Conservation (phyloP, 192 early-diverging fungal genomes). For the Coemansia sp. region DNA sequence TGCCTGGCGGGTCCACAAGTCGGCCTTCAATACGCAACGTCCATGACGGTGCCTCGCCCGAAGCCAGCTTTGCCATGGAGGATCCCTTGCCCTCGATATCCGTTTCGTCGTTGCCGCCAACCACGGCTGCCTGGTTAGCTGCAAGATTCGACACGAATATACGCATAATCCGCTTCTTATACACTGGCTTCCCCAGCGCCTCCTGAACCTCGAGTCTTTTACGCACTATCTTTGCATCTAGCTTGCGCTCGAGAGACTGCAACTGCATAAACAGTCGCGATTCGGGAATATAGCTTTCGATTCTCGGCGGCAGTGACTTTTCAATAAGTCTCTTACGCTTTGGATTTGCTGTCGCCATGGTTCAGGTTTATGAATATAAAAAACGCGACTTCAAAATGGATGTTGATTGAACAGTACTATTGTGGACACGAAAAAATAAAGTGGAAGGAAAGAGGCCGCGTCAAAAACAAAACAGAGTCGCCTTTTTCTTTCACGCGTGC, state of each 20-base stretch:
- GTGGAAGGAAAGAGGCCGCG: background rate
- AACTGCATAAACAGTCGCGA: slow-evolving; percentile 85
- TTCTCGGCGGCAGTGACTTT: slow-evolving; percentile 58
- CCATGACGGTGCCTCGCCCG: slow-evolving; percentile 72
- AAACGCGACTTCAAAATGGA: background rate
- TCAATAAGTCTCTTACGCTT: slow-evolving; percentile 50
- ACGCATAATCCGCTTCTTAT: slow-evolving; percentile 75
- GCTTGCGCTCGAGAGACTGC: slow-evolving; percentile 79
- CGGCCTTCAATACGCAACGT: slow-evolving; percentile 88
- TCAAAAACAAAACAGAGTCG: no score
- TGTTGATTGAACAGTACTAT: background rate
- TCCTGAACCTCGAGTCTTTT: slow-evolving; percentile 91
- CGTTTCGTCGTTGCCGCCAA: slow-evolving; percentile 8
- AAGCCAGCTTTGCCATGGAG: slow-evolving; percentile 36
- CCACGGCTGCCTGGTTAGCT: slow-evolving; percentile 61
- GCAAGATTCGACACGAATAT: slow-evolving; percentile 91
- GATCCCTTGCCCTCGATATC: slow-evolving; percentile 15
- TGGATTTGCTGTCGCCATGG: slow-evolving; percentile 29
- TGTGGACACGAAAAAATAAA: background rate
- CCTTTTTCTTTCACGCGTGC: no score
- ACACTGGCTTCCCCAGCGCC: slow-evolving; percentile 69
- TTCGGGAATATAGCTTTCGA: slow-evolving; percentile 90
- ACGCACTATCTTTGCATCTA: slow-evolving; percentile 87
- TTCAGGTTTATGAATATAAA: background rate
- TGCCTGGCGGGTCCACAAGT: slow-evolving; percentile 70